Evolutionary conservation across 768 basidiomycete genomes (phyloP).

Genomic region (Leccinum rimulosum): DNA sequence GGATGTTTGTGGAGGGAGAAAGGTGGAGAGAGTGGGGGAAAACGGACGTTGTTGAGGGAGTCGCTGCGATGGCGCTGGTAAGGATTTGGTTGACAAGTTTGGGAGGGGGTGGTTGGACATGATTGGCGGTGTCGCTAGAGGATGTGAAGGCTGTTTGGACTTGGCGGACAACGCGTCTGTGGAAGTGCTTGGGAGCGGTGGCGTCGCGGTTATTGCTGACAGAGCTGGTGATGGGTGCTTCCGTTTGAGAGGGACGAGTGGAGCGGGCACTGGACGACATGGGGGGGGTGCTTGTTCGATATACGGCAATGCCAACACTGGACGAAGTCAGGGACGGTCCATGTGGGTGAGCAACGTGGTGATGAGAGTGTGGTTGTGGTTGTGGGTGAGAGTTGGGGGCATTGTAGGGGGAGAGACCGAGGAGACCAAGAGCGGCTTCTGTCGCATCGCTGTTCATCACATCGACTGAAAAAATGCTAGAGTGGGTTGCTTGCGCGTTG

Average conservation of each 20-base stretch:
- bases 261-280: constrained; percentile 20
- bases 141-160: constrained; percentile 16
- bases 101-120: constrained; percentile 14
- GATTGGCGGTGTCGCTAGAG: constrained; percentile 16
- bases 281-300: constrained; percentile 18
- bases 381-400: constrained; percentile 29
- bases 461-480: constrained; percentile 8
- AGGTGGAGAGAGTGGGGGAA: constrained; percentile 11
- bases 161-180: constrained; percentile 14
- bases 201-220: constrained; percentile 6
- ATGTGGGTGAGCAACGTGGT: constrained; percentile 26
- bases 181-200: constrained; percentile 3
- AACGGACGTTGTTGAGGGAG: constrained; percentile 17
- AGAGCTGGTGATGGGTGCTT: constrained; percentile 31
- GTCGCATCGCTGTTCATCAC: constrained; percentile 54
- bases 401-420: constrained; percentile 45
- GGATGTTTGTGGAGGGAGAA: constrained; percentile 15
- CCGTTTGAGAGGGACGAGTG: constrained; percentile 42
- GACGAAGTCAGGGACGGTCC: constrained; percentile 28
- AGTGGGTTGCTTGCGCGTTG: constrained; percentile 4
- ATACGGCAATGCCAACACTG: constrained; percentile 25
- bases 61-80: constrained; percentile 12
- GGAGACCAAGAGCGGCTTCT: constrained; percentile 57
- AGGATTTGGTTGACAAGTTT: constrained; percentile 13
- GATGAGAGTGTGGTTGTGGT: constrained; percentile 23